These are phyloP conservation scores for Phlebiopsis gigantea DNA, from an alignment of 768 basidiomycete genomes.

Conservation along the genomic window DNA sequence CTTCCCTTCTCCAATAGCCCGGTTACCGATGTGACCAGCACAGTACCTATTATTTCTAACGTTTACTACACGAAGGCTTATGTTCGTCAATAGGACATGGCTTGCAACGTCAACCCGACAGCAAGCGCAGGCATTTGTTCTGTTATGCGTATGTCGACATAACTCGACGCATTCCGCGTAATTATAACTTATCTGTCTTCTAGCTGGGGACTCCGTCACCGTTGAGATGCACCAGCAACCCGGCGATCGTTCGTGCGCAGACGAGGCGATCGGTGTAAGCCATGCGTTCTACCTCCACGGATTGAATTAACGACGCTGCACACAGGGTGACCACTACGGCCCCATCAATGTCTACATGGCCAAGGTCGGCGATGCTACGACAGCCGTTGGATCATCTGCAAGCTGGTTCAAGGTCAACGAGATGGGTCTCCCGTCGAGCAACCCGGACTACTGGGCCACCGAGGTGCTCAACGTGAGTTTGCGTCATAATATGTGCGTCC, in stretches of 20 bases:
- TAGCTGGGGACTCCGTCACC: slow-evolving; percentile 42
- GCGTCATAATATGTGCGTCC: slow-evolving; percentile 15
- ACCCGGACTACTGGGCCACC: slow-evolving; percentile 42
- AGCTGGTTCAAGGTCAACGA: slow-evolving; percentile 49
- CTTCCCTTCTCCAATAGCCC: slow-evolving; percentile 41
- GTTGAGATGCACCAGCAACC: slow-evolving; percentile 55
- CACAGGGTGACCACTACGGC: slow-evolving; percentile 41
- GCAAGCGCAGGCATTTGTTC: slow-evolving; percentile 35
- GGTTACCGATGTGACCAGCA: slow-evolving; percentile 34
- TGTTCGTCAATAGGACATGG: slow-evolving; percentile 33
- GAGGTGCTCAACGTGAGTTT: slow-evolving; percentile 27
- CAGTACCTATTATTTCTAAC: slow-evolving; percentile 22
- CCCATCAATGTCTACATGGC: slow-evolving; percentile 47
- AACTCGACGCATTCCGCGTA: background rate
- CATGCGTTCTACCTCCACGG: background rate
- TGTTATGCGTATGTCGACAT: slow-evolving; percentile 33
- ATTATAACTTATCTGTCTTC: no score
- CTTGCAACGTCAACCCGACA: slow-evolving; percentile 38
- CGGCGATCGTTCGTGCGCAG: slow-evolving; percentile 38
- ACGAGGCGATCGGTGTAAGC: slow-evolving; percentile 39
- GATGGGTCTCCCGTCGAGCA: slow-evolving; percentile 42
- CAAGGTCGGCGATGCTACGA: slow-evolving; percentile 38
- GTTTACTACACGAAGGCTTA: background rate
- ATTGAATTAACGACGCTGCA: background rate
- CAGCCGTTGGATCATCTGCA: slow-evolving; percentile 36